phyloP scores from a whole-genome alignment of 2,329 filamentous ascomycete species.

The Aaosphaeria pasadenensis region DNA sequence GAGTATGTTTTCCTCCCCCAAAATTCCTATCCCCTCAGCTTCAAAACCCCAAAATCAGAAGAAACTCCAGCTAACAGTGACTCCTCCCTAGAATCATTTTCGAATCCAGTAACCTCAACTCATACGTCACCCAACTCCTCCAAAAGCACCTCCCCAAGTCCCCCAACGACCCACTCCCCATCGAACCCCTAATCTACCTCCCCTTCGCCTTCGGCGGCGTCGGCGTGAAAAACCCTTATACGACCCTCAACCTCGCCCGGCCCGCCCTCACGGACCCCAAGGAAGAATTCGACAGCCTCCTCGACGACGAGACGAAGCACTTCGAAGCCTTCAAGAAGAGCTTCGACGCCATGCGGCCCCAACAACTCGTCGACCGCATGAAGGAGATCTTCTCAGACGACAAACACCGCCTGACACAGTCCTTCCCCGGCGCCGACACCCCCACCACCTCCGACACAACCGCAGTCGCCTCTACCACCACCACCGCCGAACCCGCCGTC shows the following conservation, averaged over 20 bases:
- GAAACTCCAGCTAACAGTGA: too few relatives aligned
- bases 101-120: slow-evolving; percentile 13
- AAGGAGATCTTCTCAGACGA: slow-evolving; percentile 11
- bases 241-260: slow-evolving; percentile 16
- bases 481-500: background rate
- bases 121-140: slow-evolving; percentile 16
- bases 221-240: slow-evolving; percentile 26
- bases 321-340: slow-evolving; percentile 6
- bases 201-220: slow-evolving; percentile 25
- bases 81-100: slow-evolving; percentile 8
- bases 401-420: background rate
- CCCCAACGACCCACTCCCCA: slow-evolving; percentile 2
- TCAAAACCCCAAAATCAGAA: too few relatives aligned
- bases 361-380: slow-evolving; percentile 10
- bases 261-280: slow-evolving; percentile 7
- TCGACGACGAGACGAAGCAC: slow-evolving; percentile 15
- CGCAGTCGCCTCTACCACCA: slow-evolving; percentile 6
- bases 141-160: slow-evolving; percentile 1
- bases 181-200: slow-evolving; percentile 27
- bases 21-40: too few relatives aligned
- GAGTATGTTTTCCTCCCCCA: slow-evolving; percentile 3
- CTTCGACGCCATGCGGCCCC: too few relatives aligned
- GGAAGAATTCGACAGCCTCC: slow-evolving; percentile 7
- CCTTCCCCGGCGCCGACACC: background rate
- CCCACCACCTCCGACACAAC: background rate